A percentile compares a stretch with the other conserved stretches of the same genome.
Evolutionary conservation across 257 asterid genomes (phyloP).

Genomic region (Nicotiana paniculata): DNA sequence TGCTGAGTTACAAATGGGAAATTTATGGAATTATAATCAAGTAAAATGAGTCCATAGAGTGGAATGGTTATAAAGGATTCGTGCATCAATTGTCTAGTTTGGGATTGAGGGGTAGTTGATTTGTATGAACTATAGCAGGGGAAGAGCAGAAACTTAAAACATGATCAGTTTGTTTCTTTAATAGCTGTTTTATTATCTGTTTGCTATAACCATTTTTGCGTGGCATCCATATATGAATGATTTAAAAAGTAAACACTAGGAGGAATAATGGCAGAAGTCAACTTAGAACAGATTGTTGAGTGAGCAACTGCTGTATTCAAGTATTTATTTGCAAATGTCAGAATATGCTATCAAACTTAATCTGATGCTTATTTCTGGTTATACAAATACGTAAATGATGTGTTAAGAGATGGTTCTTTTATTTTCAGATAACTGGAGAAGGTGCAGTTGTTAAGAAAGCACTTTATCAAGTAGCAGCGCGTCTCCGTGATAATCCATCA

Average conservation of each 20-base stretch:
- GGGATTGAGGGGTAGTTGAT: background rate
- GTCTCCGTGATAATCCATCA: constrained; percentile 79
- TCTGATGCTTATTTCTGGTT: constrained; percentile 11
- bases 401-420: background rate
- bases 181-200: background rate
- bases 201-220: background rate
- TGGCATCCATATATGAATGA: background rate
- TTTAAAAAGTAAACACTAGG: background rate
- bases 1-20: no score
- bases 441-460: constrained; percentile 51
- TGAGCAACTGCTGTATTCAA: constrained; percentile 1
- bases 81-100: background rate
- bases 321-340: background rate
- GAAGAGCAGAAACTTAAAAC: background rate
- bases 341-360: background rate
- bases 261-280: background rate
- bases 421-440: constrained; percentile 70
- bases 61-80: background rate
- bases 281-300: background rate
- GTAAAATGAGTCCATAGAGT: background rate
- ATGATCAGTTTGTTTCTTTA: background rate
- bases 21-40: background rate
- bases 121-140: background rate
- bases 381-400: background rate
- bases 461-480: constrained; percentile 61